Evolutionary conservation across 345 rosid species (phyloP), one percentile per base, ranked within the genome.

Genomic region (Eucalyptus caleyi): DNA sequence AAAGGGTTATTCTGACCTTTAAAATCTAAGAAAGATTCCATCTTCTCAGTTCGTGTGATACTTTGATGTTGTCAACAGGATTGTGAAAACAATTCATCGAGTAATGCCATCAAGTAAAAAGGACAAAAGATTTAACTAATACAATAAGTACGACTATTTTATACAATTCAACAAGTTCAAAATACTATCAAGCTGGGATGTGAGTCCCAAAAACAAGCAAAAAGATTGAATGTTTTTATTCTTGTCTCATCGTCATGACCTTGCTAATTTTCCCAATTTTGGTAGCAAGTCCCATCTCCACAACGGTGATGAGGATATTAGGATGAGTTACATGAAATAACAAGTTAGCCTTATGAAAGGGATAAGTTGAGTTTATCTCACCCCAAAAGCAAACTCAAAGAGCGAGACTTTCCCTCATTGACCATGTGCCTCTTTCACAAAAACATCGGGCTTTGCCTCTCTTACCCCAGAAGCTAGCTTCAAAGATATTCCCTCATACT

Each of bases 401-500:
- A 23, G 26, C 1, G 62, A 56, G 62, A 24, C 27, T 10, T 56
- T 56, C 5, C 9, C 27, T 56, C 27, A 23, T 24, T 56, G 30
- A 56, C 6, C 62, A 56, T 0, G 27, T 56, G 30, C 62, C 0
- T 56, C 62, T 56, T 56, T 56, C 62, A 56, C 62, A 24, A 9
- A 56, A 24, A 56, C 62, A 56, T 56, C 1, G 30, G 62, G 62
- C 11, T 56, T 56, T 23, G 27, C 30, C 12, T 56, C 62, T 56
- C 62, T 56, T 10, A 56, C 6, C 62, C 62, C 3, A 56, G 0
- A 23, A 56, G 30, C 27, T 56, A 56, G 12, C 27, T 56, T 23
- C 0, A 23, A 56, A 0, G 0, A 4, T 9, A 56, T 56, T 56
- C 0, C 62, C 30, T 56, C 62, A 23, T 1, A 23, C 30, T 56